phyloP scores from a whole-genome alignment of 2,329 filamentous ascomycete genomes.

The Blastomyces gilchristii region DNA sequence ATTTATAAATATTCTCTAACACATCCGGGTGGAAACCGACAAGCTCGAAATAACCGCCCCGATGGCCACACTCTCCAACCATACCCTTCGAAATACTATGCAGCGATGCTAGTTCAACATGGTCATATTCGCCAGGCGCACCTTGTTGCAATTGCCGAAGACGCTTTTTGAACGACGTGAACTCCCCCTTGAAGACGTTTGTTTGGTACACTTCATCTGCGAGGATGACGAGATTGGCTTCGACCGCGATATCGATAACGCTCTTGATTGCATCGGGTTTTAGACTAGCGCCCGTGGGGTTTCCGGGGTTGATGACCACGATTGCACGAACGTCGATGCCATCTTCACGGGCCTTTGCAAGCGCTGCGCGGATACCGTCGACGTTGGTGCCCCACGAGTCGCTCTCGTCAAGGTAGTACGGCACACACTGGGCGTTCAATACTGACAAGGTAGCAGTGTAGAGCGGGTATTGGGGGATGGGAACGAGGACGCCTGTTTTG shows the following conservation, averaged over 20 bases:
- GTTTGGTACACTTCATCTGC: constrained; percentile 99
- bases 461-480: constrained; percentile 94
- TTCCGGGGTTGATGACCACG: constrained; percentile 96
- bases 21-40: constrained; percentile 78
- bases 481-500: constrained; percentile 75
- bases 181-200: constrained; percentile 90
- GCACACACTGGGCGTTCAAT: constrained; percentile 75
- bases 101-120: constrained; percentile 79
- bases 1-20: constrained; percentile 94
- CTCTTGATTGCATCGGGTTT: constrained; percentile 65
- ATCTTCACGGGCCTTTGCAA: constrained; percentile 62
- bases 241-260: constrained; percentile 76
- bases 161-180: constrained; percentile 89
- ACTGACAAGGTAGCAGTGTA: constrained; percentile 89
- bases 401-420: constrained; percentile 85
- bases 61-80: constrained; percentile 96
- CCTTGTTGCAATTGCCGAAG: constrained; percentile 69
- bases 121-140: constrained; percentile 64
- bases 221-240: constrained; percentile 78
- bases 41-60: constrained; percentile 95
- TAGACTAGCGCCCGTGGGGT: constrained; percentile 86
- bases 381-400: constrained; percentile 82
- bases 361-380: constrained; percentile 60
- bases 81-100: constrained; percentile 97
- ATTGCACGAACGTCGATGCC: constrained; percentile 85